These are phyloP conservation scores for Mallotus repandus DNA, from an alignment of 441 rosid genomes.

Conservation along the genomic window DNA sequence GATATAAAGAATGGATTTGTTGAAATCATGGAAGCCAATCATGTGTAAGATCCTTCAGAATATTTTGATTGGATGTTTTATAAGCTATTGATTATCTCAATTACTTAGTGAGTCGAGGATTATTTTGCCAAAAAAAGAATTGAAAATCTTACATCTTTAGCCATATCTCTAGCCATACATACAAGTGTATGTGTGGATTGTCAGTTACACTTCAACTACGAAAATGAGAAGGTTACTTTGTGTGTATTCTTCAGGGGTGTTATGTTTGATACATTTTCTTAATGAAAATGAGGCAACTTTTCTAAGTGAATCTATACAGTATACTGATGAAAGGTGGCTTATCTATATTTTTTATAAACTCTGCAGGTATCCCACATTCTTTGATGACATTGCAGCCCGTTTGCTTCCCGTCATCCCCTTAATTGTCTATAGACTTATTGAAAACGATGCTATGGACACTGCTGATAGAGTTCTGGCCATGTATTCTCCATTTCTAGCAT, in stretches of 20 bases:
- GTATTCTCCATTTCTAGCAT: constrained; percentile 66
- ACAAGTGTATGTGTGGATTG: not conserved
- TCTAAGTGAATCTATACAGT: not conserved
- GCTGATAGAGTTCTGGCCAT: constrained; percentile 68
- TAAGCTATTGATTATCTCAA: not conserved
- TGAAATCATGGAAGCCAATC: not conserved
- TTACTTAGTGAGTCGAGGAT: not conserved
- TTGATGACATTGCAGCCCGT: constrained; percentile 88
- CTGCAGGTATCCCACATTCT: constrained; percentile 86
- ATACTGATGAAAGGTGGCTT: not conserved
- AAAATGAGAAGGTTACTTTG: not conserved
- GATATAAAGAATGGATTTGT: not conserved
- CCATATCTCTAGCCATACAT: not conserved
- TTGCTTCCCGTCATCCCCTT: constrained; percentile 93
- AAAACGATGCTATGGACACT: constrained; percentile 75
- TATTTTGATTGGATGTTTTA: not conserved
- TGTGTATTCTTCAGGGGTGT: not conserved
- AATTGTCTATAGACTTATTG: constrained; percentile 85
- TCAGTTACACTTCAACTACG: not conserved
- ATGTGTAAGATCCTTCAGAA: not conserved
- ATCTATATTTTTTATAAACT: constrained; percentile 7
- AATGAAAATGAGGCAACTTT: not conserved
- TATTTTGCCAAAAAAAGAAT: not conserved
- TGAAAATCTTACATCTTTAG: not conserved
- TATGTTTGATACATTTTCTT: not conserved